phyloP scores from a whole-genome alignment of 2,329 filamentous ascomycete genomes.

The Fusarium musae region DNA sequence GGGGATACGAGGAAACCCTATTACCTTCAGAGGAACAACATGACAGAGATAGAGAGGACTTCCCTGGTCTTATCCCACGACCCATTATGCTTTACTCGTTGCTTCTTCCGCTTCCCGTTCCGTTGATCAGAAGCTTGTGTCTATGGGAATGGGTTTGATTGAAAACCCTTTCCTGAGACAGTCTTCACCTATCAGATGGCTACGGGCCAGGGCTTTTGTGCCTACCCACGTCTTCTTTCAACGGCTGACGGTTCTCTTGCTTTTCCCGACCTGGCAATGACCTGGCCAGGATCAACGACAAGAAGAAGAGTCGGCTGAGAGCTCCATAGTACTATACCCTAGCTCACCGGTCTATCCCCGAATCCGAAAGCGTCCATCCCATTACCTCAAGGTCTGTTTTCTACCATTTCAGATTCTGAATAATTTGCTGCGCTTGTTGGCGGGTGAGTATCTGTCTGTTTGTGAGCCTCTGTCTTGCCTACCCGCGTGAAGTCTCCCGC shows the following conservation, averaged over 20 bases:
- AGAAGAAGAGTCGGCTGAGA: slow-evolving; percentile 37
- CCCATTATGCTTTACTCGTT: slow-evolving; percentile 22
- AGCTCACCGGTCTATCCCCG: slow-evolving; percentile 38
- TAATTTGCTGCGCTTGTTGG: slow-evolving; percentile 34
- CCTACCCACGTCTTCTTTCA: slow-evolving; percentile 30
- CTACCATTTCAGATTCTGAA: slow-evolving; percentile 9
- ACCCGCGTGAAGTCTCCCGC: slow-evolving; percentile 18
- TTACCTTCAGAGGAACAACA: slow-evolving; percentile 12
- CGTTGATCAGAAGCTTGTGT: slow-evolving; percentile 33
- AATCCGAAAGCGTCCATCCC: slow-evolving; percentile 28
- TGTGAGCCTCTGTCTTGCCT: slow-evolving; percentile 26
- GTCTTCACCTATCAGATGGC: slow-evolving; percentile 38
- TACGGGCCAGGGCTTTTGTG: slow-evolving; percentile 19
- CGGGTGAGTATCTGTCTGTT: slow-evolving; percentile 17
- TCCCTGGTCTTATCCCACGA: slow-evolving; percentile 22
- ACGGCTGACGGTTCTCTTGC: slow-evolving; percentile 40
- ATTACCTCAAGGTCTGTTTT: slow-evolving; percentile 15
- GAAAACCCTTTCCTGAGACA: slow-evolving; percentile 15
- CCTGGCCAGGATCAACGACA: slow-evolving; percentile 39
- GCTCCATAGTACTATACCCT: slow-evolving; percentile 39
- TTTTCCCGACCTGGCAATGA: slow-evolving; percentile 37
- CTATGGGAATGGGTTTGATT: slow-evolving; percentile 6
- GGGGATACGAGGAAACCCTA: slow-evolving; percentile 22
- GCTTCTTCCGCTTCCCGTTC: slow-evolving; percentile 28
- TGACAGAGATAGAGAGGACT: slow-evolving; percentile 16